Conservation (phyloP, 2,329 filamentous ascomycete genomes). For the Cytospora paraplurivora region DNA sequence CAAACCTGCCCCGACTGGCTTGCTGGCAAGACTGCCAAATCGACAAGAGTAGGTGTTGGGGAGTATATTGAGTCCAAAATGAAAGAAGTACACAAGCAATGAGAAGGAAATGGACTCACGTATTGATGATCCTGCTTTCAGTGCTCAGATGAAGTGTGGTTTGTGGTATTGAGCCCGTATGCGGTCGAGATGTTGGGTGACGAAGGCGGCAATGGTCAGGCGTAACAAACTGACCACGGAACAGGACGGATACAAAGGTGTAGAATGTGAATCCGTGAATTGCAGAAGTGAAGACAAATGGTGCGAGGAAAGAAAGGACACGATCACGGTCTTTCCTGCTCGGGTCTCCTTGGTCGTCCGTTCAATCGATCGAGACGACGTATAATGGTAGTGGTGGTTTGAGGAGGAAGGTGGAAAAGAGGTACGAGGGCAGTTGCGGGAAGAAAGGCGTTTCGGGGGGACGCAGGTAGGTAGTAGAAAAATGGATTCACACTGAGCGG, state of each 20-base stretch:
- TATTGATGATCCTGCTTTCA: constrained; percentile 17
- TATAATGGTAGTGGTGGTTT: constrained; percentile 12
- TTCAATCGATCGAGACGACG: constrained; percentile 20
- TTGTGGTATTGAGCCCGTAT: constrained; percentile 4
- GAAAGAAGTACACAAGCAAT: background rate
- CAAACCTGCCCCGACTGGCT: constrained; percentile 4
- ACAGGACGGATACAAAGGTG: background rate
- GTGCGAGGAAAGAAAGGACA: constrained; percentile 7
- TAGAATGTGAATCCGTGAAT: constrained; percentile 16
- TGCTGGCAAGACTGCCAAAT: constrained; percentile 1
- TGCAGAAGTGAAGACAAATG: constrained; percentile 4
- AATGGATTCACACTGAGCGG: constrained; percentile 28
- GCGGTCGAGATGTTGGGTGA: constrained; percentile 12
- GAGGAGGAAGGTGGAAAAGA: constrained; percentile 22
- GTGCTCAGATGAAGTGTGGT: background rate
- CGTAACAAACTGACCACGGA: constrained; percentile 8
- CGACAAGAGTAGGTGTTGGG: background rate
- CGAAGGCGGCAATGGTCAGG: constrained; percentile 12
- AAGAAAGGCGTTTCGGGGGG: constrained; percentile 29
- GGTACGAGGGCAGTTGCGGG: constrained; percentile 29
- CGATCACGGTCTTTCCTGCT: constrained; percentile 20
- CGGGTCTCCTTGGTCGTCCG: constrained; percentile 17
- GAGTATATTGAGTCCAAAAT: background rate
- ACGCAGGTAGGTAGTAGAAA: constrained; percentile 27
- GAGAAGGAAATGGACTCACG: constrained; percentile 7